phyloP scores from a whole-genome alignment of 2,329 filamentous ascomycete species.

The Tolypocladium endophyticum region DNA sequence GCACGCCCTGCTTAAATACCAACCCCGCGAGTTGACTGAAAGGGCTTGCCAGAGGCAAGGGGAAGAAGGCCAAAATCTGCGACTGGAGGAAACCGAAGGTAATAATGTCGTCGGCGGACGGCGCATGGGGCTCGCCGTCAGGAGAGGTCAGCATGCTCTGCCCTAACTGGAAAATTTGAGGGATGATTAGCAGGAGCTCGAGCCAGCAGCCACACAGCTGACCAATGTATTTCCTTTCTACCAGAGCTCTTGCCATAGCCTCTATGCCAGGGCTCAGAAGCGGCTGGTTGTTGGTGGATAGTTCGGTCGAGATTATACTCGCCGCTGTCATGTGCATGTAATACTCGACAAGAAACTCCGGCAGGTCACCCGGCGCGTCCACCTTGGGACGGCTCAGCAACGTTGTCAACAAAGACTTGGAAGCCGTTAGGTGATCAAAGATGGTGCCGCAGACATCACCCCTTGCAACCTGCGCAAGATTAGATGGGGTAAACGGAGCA shows the following conservation, averaged over 20 bases:
- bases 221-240: conserved; percentile 21
- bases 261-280: conserved; percentile 21
- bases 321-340: conserved; percentile 35
- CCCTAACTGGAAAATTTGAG: conserved; percentile 30
- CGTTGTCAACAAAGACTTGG: conserved; percentile 27
- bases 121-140: conserved; percentile 12
- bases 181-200: conserved; percentile 24
- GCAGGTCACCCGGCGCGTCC: conserved; percentile 23
- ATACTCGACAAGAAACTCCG: conserved; percentile 36
- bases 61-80: conserved; percentile 28
- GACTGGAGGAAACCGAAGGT: conserved; percentile 31
- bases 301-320: conserved; percentile 34
- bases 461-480: conserved; percentile 19
- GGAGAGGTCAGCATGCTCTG: conserved; percentile 23
- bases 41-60: conserved; percentile 19
- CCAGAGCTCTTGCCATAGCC: conserved; percentile 15
- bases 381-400: conserved; percentile 21
- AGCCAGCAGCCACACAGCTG: conserved; percentile 29
- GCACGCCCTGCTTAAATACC: conserved; percentile 33
- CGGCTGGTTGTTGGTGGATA: conserved; percentile 15
- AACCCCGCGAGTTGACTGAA: conserved; percentile 28
- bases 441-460: conserved; percentile 34
- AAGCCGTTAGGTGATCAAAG: conserved; percentile 33
- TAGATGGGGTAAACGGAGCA: not conserved
- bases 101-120: conserved; percentile 29